A percentile compares a stretch with the other conserved stretches of the same genome.
phyloP scores from a whole-genome alignment of 2,329 filamentous ascomycete species.

The Alternaria arbusti region DNA sequence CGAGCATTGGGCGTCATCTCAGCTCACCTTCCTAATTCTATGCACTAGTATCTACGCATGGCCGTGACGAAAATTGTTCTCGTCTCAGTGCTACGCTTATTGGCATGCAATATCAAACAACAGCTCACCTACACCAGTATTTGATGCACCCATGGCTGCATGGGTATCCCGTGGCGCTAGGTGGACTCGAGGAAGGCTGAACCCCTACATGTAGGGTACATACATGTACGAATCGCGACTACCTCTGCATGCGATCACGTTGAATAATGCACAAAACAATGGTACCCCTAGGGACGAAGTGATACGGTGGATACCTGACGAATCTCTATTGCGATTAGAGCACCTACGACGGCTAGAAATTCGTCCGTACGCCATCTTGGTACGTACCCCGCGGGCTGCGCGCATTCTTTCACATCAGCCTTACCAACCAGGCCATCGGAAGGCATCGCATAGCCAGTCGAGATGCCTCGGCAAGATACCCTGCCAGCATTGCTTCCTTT shows the following conservation, averaged over 20 bases:
- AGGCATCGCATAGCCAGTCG: neutral
- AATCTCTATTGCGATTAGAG: neutral
- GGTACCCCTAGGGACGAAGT: neutral
- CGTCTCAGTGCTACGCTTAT: neutral
- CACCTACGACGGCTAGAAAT: neutral
- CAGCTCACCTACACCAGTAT: neutral
- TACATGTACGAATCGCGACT: neutral
- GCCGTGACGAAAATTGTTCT: neutral
- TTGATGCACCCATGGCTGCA: neutral
- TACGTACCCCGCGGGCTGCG: neutral
- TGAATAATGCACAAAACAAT: neutral
- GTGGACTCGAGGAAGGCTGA: neutral
- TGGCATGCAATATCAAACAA: neutral
- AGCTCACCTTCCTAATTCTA: neutral
- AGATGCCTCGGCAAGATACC: slow-evolving; percentile 6
- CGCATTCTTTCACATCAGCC: neutral
- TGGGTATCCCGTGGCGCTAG: neutral
- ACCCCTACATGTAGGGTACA: neutral
- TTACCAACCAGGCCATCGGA: neutral
- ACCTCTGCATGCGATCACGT: neutral
- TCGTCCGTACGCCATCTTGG: neutral
- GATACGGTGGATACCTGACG: neutral
- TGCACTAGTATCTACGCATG: neutral
- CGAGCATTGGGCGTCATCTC: neutral
- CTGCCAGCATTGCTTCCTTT: neutral